Evolutionary conservation across 306 rosid genomes (phyloP), one percentile per base, ranked within the genome.

Genomic region (Begonia loranthoides): DNA sequence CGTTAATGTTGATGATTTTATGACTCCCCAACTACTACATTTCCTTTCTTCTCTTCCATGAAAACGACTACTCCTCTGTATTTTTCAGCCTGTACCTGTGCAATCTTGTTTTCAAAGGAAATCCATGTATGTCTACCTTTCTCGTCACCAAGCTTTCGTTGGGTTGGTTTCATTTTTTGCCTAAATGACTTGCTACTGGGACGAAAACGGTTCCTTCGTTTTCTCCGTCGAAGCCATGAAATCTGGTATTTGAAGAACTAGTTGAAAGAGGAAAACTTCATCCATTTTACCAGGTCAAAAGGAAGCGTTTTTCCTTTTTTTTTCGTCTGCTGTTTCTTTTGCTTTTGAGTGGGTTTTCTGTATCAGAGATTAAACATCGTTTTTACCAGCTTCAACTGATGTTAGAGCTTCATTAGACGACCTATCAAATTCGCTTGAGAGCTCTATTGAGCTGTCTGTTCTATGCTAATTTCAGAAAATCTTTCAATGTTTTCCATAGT

Each of bases 11-110:
- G 51, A 62, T n/a, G 67, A 52, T 45, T 67, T 65, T 34, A 66
- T 70, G 54, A 68, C 64, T 39, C 63, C 60, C 54, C 58, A 59
- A 52, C 82, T 49, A 55, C 76, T 65, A 58, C 60, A 51, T 54
- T 57, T 51, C 55, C 44, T 56, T 40, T 15, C 51, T 54, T 54
- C 19, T 57, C 50, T 45, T 53, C 16, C 61, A 40, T 49, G 59
- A 67, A 65, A 68, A 56, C 50, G 13, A 45, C 61, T 10, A 49
- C 15, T 54, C 67, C 55, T 56, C 65, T 53, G 54, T 59, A 52
- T 52, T 56, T 54, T 43, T 63, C 41, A 9, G 45, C 56, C 61
- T 68, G 46, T 41, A 10, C 21, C 70, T 39, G 15, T 22, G 55
- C 39, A 33, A 57, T 51, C 59, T 19, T 56, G 45, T 54, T 47